phyloP scores from a whole-genome alignment of 257 asterid genomes.

The Penstemon davidsonii region DNA sequence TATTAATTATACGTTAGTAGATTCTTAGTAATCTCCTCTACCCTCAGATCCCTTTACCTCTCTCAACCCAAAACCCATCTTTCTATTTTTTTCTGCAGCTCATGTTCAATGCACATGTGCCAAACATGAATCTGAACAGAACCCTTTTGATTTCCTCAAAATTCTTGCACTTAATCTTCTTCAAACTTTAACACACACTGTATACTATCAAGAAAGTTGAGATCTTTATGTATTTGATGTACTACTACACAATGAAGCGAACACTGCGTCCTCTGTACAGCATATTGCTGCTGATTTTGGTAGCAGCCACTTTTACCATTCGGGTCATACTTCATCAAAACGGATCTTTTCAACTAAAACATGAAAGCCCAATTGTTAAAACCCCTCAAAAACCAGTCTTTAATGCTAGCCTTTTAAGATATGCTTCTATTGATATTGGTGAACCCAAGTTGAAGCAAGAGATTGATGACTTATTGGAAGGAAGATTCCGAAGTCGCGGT shows the following conservation, averaged over 20 bases:
- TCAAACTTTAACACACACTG: conserved; percentile 27
- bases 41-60: neutral
- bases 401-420: conserved; percentile 64
- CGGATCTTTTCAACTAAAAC: conserved; percentile 44
- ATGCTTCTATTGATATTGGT: conserved; percentile 62
- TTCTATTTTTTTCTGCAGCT: neutral
- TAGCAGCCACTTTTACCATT: conserved; percentile 51
- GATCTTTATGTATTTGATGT: conserved; percentile 28
- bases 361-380: conserved; percentile 35
- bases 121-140: conserved; percentile 51
- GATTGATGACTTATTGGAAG: conserved; percentile 69
- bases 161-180: conserved; percentile 48
- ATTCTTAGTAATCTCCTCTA: neutral
- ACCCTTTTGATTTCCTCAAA: conserved; percentile 53
- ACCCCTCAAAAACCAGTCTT: conserved; percentile 33
- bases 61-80: conserved; percentile 8
- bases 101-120: conserved; percentile 27
- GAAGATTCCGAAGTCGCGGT: conserved; percentile 60
- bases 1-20: neutral
- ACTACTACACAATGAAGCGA: conserved; percentile 59
- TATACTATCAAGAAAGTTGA: conserved; percentile 1
- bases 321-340: conserved; percentile 46
- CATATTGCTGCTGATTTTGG: conserved; percentile 48
- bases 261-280: conserved; percentile 58
- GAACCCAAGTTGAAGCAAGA: conserved; percentile 70